These are phyloP conservation scores for Podospora pseudocomata DNA, from an alignment of 495 filamentous ascomycete species.

Conservation along the genomic window DNA sequence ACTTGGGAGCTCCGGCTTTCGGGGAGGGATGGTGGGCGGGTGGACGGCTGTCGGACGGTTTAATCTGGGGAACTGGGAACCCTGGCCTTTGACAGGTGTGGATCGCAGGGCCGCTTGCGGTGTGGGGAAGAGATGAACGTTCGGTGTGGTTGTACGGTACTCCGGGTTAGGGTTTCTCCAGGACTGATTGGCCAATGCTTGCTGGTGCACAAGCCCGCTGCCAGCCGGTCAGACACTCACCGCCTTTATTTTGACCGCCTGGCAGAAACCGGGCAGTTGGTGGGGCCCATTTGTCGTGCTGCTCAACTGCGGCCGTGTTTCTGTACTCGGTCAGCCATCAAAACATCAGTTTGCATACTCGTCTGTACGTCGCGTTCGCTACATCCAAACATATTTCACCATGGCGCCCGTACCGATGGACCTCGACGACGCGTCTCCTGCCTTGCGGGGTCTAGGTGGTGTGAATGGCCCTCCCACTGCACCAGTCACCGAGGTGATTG, in stretches of 20 bases:
- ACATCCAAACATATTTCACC: slow-evolving; percentile 1
- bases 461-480: slow-evolving; percentile 35
- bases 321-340: not conserved
- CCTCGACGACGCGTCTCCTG: slow-evolving; percentile 43
- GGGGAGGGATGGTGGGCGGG: not conserved
- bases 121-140: not conserved
- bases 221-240: not conserved
- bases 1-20: slow-evolving; percentile 2
- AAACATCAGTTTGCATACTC: not conserved
- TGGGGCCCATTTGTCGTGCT: not conserved
- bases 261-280: slow-evolving; percentile 14
- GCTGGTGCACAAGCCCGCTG: not conserved
- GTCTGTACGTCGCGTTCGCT: not conserved
- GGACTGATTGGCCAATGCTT: not conserved
- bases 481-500: slow-evolving; percentile 45
- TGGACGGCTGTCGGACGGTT: not conserved
- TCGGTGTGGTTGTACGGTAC: not conserved
- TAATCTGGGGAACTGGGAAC: not conserved
- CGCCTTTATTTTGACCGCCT: slow-evolving; percentile 13
- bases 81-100: not conserved
- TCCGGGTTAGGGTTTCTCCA: not conserved
- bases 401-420: slow-evolving; percentile 55
- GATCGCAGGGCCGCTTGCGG: not conserved
- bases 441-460: slow-evolving; percentile 39
- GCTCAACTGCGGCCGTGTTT: not conserved